A percentile compares a stretch with the other conserved stretches of the same genome.
Evolutionary conservation across 1,139 yeast genomes (phyloP).

Genomic region (Debaryomyces udenii): DNA sequence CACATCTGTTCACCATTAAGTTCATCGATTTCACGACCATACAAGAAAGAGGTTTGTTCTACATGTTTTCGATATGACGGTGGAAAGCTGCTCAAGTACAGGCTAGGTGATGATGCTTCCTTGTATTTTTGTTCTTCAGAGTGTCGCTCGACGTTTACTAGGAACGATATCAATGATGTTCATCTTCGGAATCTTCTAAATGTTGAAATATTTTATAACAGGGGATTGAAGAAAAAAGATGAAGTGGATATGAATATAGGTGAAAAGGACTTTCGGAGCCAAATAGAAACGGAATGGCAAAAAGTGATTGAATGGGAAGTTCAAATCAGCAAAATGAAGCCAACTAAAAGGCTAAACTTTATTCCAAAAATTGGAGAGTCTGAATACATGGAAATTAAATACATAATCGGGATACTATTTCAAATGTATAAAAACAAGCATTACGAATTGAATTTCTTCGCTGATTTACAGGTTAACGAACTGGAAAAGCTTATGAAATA

Average conservation of each 20-base stretch:
- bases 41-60: constrained; percentile 67
- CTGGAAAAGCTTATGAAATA: constrained; percentile 47
- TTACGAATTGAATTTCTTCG: constrained; percentile 31
- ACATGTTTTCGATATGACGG: constrained; percentile 54
- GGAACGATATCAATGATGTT: constrained; percentile 25
- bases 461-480: constrained; percentile 59
- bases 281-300: constrained; percentile 31
- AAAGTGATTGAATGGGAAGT: constrained; percentile 42
- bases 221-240: constrained; percentile 28
- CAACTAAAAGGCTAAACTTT: constrained; percentile 28
- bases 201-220: constrained; percentile 30
- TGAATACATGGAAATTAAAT: constrained; percentile 44
- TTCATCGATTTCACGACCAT: constrained; percentile 53
- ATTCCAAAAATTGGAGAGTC: constrained; percentile 38
- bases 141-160: constrained; percentile 41
- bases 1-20: constrained; percentile 50
- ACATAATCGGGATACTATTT: constrained; percentile 36
- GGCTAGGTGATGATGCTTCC: constrained; percentile 22
- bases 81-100: constrained; percentile 51
- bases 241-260: constrained; percentile 16
- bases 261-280: constrained; percentile 18
- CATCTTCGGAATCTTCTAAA: constrained; percentile 26
- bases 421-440: constrained; percentile 22
- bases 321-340: constrained; percentile 27
- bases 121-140: constrained; percentile 58